These are phyloP conservation scores for Cladosporium sp. DNA, from an alignment of 2,329 filamentous ascomycete genomes.

Conservation along the genomic window DNA sequence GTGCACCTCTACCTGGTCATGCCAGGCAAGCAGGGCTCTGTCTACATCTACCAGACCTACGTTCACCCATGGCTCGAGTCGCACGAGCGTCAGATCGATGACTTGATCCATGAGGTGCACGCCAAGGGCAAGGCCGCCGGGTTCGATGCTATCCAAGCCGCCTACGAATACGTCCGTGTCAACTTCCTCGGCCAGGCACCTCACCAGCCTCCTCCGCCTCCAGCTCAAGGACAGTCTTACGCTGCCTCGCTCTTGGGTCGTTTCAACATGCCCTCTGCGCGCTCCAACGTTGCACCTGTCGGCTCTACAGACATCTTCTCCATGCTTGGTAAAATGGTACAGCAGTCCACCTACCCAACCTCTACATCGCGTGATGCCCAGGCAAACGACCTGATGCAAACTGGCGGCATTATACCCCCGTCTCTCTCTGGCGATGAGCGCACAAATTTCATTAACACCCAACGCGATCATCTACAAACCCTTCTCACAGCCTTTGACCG, in stretches of 20 bases:
- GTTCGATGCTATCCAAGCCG: conserved; percentile 51
- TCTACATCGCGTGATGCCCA: conserved; percentile 36
- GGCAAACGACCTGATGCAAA: conserved; percentile 52
- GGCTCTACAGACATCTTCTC: conserved; percentile 67
- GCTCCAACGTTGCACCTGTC: conserved; percentile 46
- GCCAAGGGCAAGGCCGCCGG: conserved; percentile 73
- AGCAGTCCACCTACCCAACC: conserved; percentile 38
- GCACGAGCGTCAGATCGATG: conserved; percentile 85
- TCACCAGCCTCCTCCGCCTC: conserved; percentile 46
- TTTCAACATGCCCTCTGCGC: conserved; percentile 74
- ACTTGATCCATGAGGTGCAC: conserved; percentile 78
- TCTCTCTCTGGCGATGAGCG: conserved; percentile 65
- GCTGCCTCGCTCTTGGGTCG: conserved; percentile 78
- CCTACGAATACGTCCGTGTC: conserved; percentile 59
- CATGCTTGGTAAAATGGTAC: conserved; percentile 70
- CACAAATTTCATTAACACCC: conserved; percentile 69
- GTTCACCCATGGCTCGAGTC: conserved; percentile 83
- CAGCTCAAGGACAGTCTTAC: conserved; percentile 54
- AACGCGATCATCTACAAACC: conserved; percentile 71
- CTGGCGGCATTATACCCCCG: conserved; percentile 65
- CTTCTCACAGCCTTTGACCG: conserved; percentile 74
- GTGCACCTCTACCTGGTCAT: conserved; percentile 92
- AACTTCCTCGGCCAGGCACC: conserved; percentile 75
- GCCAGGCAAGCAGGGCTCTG: conserved; percentile 94
- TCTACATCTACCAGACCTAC: conserved; percentile 76